Base-by-base conservation (phyloP, 2,329 filamentous ascomycete species). In the Pseudogymnoascus sp. region DNA sequence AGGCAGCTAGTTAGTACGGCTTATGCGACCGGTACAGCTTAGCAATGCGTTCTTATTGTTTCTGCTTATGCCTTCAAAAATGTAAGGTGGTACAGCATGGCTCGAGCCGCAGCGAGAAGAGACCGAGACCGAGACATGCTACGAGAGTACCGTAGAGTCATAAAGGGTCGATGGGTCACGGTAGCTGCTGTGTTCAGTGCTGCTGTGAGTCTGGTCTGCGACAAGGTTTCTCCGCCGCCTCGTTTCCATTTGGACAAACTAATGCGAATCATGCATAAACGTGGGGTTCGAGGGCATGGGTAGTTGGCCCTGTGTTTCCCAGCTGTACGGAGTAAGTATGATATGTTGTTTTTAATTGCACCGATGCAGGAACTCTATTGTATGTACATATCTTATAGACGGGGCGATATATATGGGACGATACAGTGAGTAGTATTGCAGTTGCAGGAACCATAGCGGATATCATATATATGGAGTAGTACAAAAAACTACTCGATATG, bases 191-290 rank as follows among this genome's bases (percentile, higher is more conserved):
- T 53, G 47, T 20, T 22, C 18, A 20, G 39, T 20, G 7, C n/a
- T 53, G n/a, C 8, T 53, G 28, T 33, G 47, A 33, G 25, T 14
- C 11, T 14, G 9, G 35, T 53, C 47, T 53, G 28, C 15, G 47
- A 33, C 47, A 53, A 53, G 47, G 47, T 53, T 53, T 53, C 47
- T 33, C 47, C 28, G 28, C 47, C 25, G 41, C 43, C 25, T 50
- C 25, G 47, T 53, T 53, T 53, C 47, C 15, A 53, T 53, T 33
- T 53, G 47, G 28, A 53, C 47, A 33, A 53, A 53, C 47, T 53
- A 53, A 15, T 53, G 30, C 28, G 28, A 53, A 53, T 33, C 47
- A 53, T 53, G 47, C 47, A 53, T 53, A 53, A 53, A 53, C 47
- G 47, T 53, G 47, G 47, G 47, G 47, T 53, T 53, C 25, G 33